Evolutionary conservation across 2,329 filamentous ascomycete genomes (phyloP).

Genomic region (Sporothrix protearum): DNA sequence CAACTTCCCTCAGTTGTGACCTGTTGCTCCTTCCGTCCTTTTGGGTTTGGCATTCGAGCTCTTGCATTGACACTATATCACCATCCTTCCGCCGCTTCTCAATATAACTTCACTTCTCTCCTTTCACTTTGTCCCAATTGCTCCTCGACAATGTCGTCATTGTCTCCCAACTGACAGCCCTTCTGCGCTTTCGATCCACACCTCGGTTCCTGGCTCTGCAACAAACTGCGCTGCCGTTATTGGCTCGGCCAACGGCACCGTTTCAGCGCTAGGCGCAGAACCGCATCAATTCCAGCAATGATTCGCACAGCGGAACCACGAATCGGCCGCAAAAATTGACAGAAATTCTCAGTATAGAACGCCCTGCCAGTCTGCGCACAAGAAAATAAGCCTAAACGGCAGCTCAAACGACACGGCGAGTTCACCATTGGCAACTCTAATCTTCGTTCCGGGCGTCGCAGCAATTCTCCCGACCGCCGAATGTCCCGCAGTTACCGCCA

Average conservation of each 20-base stretch:
- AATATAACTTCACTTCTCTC: neutral
- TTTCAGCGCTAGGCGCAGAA: slow-evolving; percentile 17
- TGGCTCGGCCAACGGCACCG: slow-evolving; percentile 6
- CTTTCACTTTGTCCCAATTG: too few relatives aligned
- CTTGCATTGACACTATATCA: neutral
- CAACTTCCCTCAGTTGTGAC: neutral
- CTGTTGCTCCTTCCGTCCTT: neutral
- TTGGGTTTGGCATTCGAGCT: neutral
- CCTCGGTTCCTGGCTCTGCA: neutral
- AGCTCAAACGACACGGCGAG: neutral
- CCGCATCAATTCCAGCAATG: neutral
- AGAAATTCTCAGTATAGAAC: neutral
- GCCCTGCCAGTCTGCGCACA: neutral
- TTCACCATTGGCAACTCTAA: slow-evolving; percentile 1
- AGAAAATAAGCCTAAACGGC: slow-evolving; percentile 14
- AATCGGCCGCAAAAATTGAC: neutral
- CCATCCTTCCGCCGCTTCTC: neutral
- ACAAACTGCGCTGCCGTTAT: slow-evolving; percentile 13
- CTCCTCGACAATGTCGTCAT: neutral
- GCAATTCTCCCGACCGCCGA: slow-evolving; percentile 22
- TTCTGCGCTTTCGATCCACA: neutral
- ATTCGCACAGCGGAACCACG: neutral
- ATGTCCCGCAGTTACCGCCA: slow-evolving; percentile 22
- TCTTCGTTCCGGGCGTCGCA: slow-evolving; percentile 12
- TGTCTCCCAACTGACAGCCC: neutral